Evolutionary conservation across 1,284 basidiomycete species (phyloP).

Genomic region (Athelia psychrophila): DNA sequence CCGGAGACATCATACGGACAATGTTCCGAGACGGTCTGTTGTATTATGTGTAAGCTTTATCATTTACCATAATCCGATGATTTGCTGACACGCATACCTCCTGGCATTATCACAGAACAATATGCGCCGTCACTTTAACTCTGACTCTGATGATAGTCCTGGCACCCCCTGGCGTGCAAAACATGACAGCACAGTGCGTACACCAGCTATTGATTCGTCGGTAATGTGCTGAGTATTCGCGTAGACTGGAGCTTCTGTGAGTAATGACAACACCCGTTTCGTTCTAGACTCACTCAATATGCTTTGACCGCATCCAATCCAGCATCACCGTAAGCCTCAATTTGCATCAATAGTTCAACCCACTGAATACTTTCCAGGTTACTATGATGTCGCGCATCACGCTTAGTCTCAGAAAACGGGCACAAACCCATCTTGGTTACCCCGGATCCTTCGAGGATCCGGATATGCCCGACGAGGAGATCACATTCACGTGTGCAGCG

Average conservation of each 20-base stretch:
- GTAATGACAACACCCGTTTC: slow-evolving; percentile 11
- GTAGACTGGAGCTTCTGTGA: slow-evolving; percentile 41
- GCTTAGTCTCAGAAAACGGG: slow-evolving; percentile 37
- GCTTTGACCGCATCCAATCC: background rate
- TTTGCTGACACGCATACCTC: too few species aligned
- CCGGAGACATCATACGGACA: too few species aligned
- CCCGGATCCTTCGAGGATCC: too few species aligned
- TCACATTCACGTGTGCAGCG: too few species aligned
- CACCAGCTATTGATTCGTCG: too few species aligned
- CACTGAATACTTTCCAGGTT: slow-evolving; percentile 25
- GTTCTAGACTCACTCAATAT: background rate
- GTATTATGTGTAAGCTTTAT: slow-evolving; percentile 35
- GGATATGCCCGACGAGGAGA: too few species aligned
- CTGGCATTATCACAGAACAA: too few species aligned
- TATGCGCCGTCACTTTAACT: slow-evolving; percentile 41
- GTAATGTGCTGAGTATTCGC: too few species aligned
- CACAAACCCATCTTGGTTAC: too few species aligned
- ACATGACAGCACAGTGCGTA: slow-evolving; percentile 36
- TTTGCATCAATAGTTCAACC: background rate
- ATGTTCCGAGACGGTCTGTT: slow-evolving; percentile 40
- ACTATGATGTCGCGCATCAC: slow-evolving; percentile 49
- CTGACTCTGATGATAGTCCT: slow-evolving; percentile 43
- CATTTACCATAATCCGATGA: too few species aligned
- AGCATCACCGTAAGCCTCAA: slow-evolving; percentile 14
- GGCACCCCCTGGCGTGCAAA: slow-evolving; percentile 35